These are phyloP conservation scores for Grosmannia serpens DNA, from an alignment of 2,329 filamentous ascomycete species.

Conservation along the genomic window DNA sequence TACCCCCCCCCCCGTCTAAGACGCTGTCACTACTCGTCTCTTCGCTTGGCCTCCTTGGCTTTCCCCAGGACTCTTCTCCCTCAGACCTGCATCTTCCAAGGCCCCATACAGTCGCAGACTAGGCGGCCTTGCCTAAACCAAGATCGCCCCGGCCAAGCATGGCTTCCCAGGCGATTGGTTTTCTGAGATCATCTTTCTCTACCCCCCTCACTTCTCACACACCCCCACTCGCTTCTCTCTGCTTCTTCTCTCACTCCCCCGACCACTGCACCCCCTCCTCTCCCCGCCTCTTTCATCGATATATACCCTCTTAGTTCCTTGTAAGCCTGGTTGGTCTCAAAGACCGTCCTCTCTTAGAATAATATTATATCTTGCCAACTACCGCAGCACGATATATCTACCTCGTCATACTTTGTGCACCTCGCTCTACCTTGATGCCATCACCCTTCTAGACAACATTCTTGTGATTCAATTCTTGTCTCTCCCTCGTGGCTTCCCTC, in stretches of 20 bases:
- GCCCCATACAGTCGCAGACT: neutral
- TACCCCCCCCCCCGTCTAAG: neutral
- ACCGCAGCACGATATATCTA: neutral
- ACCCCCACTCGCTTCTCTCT: neutral
- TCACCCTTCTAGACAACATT: neutral
- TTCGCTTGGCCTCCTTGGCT: neutral
- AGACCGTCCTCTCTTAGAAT: neutral
- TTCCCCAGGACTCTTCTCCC: neutral
- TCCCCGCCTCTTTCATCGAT: neutral
- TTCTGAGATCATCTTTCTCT: conserved; percentile 6
- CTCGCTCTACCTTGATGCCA: neutral
- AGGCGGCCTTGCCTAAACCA: neutral
- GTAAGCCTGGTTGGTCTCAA: neutral
- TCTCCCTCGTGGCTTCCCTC: neutral
- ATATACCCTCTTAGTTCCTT: neutral
- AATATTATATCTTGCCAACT: neutral
- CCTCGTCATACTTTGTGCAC: neutral
- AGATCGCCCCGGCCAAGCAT: conserved; percentile 8
- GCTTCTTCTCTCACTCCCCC: too few relatives aligned
- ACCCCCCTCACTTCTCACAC: neutral
- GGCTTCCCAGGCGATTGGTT: conserved; percentile 12
- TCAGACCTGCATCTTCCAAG: neutral
- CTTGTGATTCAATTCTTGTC: neutral
- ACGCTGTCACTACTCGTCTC: neutral
- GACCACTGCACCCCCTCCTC: too few relatives aligned